These are phyloP conservation scores for Debaryomycetaceae sp. DNA, from an alignment of 1,139 yeast genomes.

Conservation along the genomic window DNA sequence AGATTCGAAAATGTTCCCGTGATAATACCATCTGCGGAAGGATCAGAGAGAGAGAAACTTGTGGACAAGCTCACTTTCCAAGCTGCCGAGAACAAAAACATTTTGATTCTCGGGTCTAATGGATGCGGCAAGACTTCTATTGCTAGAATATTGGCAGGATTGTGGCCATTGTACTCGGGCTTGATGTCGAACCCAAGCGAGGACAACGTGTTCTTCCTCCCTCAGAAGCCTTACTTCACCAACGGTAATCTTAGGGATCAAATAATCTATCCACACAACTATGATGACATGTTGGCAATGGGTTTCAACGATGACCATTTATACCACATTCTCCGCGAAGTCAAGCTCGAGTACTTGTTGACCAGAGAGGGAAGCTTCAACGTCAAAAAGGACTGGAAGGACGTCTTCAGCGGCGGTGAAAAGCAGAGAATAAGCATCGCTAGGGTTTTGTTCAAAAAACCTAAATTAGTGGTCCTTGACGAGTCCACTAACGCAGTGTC, in stretches of 20 bases:
- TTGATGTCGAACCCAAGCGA: conserved; percentile 76
- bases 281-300: conserved; percentile 70
- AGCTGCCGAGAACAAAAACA: conserved; percentile 63
- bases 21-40: conserved; percentile 66
- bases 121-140: conserved; percentile 91
- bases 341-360: conserved; percentile 74
- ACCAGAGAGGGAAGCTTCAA: conserved; percentile 60
- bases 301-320: conserved; percentile 73
- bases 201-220: conserved; percentile 68
- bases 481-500: conserved; percentile 94
- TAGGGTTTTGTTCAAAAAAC: conserved; percentile 75
- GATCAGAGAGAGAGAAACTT: conserved; percentile 52
- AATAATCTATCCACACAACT: conserved; percentile 78
- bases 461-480: conserved; percentile 80
- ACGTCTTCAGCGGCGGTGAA: conserved; percentile 92
- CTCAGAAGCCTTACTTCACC: conserved; percentile 78
- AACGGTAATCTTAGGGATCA: conserved; percentile 85
- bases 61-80: conserved; percentile 59
- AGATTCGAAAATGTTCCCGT: conserved; percentile 82
- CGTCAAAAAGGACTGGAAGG: conserved; percentile 78
- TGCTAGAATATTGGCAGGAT: conserved; percentile 77
- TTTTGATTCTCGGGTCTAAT: conserved; percentile 80
- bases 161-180: conserved; percentile 90
- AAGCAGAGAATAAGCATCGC: conserved; percentile 92
- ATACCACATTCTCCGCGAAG: conserved; percentile 66